Evolutionary conservation across 768 basidiomycete genomes (phyloP).

Genomic region (Boletus subcaerulescens): DNA sequence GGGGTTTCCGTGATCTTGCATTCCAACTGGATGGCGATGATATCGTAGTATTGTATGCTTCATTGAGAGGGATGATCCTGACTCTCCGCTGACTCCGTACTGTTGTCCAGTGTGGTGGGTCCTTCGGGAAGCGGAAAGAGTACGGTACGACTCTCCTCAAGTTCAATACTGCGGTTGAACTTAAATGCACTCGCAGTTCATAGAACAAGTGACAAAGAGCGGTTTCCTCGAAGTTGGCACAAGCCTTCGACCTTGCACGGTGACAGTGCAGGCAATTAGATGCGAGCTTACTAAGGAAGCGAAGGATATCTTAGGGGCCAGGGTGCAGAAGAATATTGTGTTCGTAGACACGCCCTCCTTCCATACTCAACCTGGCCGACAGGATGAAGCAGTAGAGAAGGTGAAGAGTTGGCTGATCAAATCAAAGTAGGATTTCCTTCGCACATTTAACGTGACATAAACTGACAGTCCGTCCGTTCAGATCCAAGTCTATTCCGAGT

Average conservation of each 20-base stretch:
- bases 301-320: neutral
- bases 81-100: neutral
- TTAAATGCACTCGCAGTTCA: constrained; percentile 5
- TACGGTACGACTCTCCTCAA: constrained; percentile 1
- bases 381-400: neutral
- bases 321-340: constrained; percentile 6
- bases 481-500: constrained; percentile 2
- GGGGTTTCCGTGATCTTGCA: neutral
- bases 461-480: neutral
- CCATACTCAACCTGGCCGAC: neutral
- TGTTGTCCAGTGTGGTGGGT: constrained; percentile 13
- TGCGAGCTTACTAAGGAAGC: constrained; percentile 1
- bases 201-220: neutral
- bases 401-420: constrained; percentile 6
- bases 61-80: neutral
- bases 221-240: neutral
- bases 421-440: neutral
- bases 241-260: neutral
- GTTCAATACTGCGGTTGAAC: neutral
- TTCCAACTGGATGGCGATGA: constrained; percentile 4
- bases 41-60: constrained; percentile 19
- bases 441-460: neutral
- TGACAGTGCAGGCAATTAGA: constrained; percentile 8
- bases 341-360: constrained; percentile 25
- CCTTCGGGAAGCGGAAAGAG: constrained; percentile 22